Evolutionary conservation across 768 basidiomycete species (phyloP).

Genomic region (Leccinum uliginosum): DNA sequence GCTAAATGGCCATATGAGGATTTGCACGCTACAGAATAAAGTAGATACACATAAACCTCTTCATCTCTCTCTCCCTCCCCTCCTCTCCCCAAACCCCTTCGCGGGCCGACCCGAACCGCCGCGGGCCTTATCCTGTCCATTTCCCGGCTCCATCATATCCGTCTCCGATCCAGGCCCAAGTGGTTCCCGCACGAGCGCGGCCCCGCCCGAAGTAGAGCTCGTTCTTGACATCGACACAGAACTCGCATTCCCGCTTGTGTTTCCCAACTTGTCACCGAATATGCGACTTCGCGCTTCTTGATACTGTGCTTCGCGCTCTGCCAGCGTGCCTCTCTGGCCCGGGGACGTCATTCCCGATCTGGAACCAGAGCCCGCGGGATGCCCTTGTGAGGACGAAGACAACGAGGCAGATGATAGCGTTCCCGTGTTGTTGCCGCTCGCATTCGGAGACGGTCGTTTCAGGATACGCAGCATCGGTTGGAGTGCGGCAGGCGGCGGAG

Average conservation of each 20-base stretch:
- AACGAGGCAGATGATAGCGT: neutral
- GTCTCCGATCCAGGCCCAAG: constrained; percentile 25
- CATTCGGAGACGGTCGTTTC: constrained; percentile 52
- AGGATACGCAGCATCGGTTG: constrained; percentile 67
- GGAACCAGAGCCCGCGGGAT: neutral
- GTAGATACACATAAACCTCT: neutral
- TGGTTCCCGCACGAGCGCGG: constrained; percentile 29
- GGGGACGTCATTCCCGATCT: constrained; percentile 13
- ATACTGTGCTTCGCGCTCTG: constrained; percentile 70
- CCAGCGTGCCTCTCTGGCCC: constrained; percentile 34
- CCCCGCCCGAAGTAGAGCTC: constrained; percentile 1
- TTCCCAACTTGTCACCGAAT: constrained; percentile 41
- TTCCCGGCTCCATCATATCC: neutral
- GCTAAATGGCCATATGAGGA: neutral
- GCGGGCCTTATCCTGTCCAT: constrained; percentile 1
- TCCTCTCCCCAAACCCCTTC: constrained; percentile 29
- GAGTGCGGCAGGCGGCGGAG: constrained; percentile 53
- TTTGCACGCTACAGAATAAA: neutral
- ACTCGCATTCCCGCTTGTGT: neutral
- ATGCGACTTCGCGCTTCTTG: constrained; percentile 72
- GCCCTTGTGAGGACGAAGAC: constrained; percentile 14
- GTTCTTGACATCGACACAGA: neutral
- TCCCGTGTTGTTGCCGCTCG: neutral
- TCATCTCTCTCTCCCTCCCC: neutral
- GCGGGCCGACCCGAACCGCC: constrained; percentile 1